A percentile compares a stretch with the other conserved stretches of the same genome.
These are phyloP conservation scores for Solanum rostratum DNA, from an alignment of 257 asterid genomes.

Conservation along the genomic window DNA sequence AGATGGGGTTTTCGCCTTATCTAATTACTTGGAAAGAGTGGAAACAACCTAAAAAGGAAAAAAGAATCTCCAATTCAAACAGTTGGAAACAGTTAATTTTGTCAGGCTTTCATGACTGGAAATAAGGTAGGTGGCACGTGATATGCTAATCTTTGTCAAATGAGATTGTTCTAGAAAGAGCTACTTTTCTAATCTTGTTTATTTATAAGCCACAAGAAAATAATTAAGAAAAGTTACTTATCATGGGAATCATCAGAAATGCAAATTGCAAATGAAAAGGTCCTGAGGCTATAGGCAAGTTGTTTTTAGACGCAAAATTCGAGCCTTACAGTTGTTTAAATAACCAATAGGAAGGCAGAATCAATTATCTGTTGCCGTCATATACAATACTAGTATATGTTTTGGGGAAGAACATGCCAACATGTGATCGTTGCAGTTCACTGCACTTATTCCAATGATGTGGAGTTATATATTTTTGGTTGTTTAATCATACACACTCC, in stretches of 20 bases:
- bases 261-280: background rate
- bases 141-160: background rate
- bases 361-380: background rate
- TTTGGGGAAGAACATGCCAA: background rate
- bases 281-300: background rate
- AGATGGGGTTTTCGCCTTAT: background rate
- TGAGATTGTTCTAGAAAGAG: background rate
- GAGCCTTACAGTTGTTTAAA: background rate
- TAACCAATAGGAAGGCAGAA: background rate
- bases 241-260: background rate
- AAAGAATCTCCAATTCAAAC: background rate
- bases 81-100: background rate
- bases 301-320: background rate
- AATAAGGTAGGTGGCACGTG: background rate
- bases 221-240: background rate
- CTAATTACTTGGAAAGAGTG: background rate
- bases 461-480: background rate
- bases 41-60: background rate
- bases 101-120: background rate
- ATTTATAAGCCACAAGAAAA: background rate
- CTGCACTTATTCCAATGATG: background rate
- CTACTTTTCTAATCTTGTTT: background rate
- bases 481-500: background rate
- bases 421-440: background rate
- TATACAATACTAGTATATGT: background rate